These are phyloP conservation scores for Xylaria bambusicola DNA, from an alignment of 495 filamentous ascomycete species.

Conservation along the genomic window DNA sequence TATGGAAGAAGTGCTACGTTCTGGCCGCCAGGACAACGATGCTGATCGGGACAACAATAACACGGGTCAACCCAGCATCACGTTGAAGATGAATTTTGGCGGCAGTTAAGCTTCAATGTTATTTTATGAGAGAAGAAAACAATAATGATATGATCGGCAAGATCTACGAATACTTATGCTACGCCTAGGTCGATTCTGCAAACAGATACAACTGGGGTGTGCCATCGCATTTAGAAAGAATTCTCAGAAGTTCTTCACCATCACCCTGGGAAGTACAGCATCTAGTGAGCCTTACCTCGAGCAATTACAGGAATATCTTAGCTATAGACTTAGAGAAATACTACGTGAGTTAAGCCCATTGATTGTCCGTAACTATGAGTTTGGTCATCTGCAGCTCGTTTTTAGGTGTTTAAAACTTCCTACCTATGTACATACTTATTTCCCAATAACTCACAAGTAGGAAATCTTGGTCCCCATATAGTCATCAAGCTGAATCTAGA, in stretches of 20 bases:
- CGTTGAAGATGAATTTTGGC: slow-evolving; percentile 89
- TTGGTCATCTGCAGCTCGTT: no score
- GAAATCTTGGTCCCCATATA: no score
- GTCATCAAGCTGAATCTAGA: no score
- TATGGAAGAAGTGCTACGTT: slow-evolving; percentile 80
- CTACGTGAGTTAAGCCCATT: neutral
- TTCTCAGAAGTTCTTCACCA: neutral
- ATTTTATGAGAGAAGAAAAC: slow-evolving; percentile 5
- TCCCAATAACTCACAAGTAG: no score
- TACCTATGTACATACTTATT: no score
- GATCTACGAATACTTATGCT: neutral
- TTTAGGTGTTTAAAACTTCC: no score
- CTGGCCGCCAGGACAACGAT: slow-evolving; percentile 45
- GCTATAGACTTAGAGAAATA: neutral
- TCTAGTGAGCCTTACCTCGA: neutral
- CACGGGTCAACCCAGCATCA: slow-evolving; percentile 79
- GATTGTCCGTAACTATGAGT: neutral
- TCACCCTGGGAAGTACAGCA: neutral
- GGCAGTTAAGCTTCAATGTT: slow-evolving; percentile 19
- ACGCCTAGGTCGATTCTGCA: no score
- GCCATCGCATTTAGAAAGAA: no score
- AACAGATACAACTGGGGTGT: no score
- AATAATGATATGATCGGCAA: neutral
- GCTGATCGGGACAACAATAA: slow-evolving; percentile 42
- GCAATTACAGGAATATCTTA: neutral